Evolutionary conservation across 177 flowering plant species (phyloP), one percentile per base, ranked within the genome.

Genomic region (Telopea speciosissima): DNA sequence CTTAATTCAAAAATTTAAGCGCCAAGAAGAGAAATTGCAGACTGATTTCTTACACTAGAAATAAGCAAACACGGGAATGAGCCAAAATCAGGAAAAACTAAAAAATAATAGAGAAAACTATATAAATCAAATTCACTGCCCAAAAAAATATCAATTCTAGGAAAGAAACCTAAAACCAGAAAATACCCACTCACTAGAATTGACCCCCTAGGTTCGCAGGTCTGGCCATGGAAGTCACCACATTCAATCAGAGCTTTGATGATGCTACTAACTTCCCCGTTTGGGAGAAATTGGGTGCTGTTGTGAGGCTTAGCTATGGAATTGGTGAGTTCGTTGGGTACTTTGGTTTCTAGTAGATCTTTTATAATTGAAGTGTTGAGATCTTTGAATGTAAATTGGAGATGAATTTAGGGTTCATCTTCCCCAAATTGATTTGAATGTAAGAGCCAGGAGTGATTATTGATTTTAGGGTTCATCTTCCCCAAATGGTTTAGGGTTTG

Each of bases 281-380:
- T 68, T 95, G 97, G 99, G 99, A 95, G 36, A 86, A 89, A 81
- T 85, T 92, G 40, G 99, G 93, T 8, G 97, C 97, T 68, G 81
- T 92, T 68, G 97, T 95, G 16, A 75, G 97, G 24, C 96, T 95
- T 72, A 89, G 93, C 79, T 95, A 92, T 76, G 99, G 99, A 79
- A 87, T 95, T 60, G 99, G 97, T 95, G 49, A 67, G 84, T 76
- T 59, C 23, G 26, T 13, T n/a, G n/a, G n/a, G n/a, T n/a, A n/a
- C n/a, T n/a, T n/a, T n/a, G n/a, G 11, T 8, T 49, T 2, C n/a
- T n/a, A n/a, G 8, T 36, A 36, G 8, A 49, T 49, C 8, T 49
- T 12, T 49, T 49, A 3, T 49, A 11, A 49, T 49, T 49, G 19
- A 49, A 49, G 54, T 49, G 40, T 36, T 36, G 40, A 36, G 40